These are phyloP conservation scores for Taphrina confusa DNA, from an alignment of 1,139 yeast species.

Conservation along the genomic window DNA sequence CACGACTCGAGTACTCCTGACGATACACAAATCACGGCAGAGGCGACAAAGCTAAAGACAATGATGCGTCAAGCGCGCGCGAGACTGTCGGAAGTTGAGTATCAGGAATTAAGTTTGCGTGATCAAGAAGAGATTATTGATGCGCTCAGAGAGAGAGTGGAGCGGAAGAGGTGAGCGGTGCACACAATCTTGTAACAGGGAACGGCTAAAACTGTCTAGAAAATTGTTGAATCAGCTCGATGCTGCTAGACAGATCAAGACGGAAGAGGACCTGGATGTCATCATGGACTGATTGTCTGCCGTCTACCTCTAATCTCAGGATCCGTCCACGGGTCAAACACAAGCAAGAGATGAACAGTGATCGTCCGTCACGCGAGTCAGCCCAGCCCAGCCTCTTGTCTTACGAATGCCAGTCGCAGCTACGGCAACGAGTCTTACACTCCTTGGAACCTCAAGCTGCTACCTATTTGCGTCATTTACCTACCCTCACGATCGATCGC, in stretches of 20 bases:
- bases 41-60: constrained; percentile 2
- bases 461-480: no score
- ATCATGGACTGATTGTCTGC: no score
- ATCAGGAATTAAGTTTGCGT: constrained; percentile 1
- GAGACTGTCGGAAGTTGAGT: not conserved
- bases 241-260: not conserved
- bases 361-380: no score
- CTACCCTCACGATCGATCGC: no score
- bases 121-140: constrained; percentile 5
- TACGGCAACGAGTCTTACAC: no score
- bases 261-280: not conserved
- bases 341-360: no score
- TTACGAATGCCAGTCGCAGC: no score
- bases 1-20: not conserved
- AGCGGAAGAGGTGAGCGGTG: not conserved
- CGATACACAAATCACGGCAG: not conserved
- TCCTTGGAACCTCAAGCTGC: no score
- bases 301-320: no score
- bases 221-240: not conserved
- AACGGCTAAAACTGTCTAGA: not conserved
- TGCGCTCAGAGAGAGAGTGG: not conserved
- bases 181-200: not conserved
- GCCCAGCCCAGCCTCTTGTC: no score
- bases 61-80: constrained; percentile 3
- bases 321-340: no score